phyloP scores from a whole-genome alignment of 768 basidiomycete species.

The Auricularia cornea region DNA sequence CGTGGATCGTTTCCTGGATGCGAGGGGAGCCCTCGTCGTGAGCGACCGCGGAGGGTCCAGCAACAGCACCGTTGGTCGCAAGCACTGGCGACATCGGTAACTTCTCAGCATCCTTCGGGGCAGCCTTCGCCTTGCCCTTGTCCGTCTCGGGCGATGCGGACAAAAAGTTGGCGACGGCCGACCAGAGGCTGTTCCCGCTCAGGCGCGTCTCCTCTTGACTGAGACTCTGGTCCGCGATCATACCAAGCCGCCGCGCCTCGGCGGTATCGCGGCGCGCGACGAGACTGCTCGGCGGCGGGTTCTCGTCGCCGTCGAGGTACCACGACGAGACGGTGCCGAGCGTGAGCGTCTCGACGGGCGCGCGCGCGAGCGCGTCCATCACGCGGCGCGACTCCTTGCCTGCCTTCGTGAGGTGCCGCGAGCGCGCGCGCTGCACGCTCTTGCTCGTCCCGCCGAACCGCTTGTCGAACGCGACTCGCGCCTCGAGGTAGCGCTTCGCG shows the following conservation, averaged over 20 bases:
- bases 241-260: slow-evolving; percentile 66
- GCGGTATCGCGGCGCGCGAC: slow-evolving; percentile 81
- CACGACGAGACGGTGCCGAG: slow-evolving; percentile 75
- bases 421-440: slow-evolving; percentile 58
- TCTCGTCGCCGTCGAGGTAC: slow-evolving; percentile 72
- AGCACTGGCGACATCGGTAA: background rate
- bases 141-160: slow-evolving; percentile 42
- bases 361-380: slow-evolving; percentile 13
- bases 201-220: slow-evolving; percentile 48
- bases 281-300: slow-evolving; percentile 87
- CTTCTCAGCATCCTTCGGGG: background rate
- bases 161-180: slow-evolving; percentile 54
- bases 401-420: slow-evolving; percentile 22
- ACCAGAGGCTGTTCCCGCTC: slow-evolving; percentile 69
- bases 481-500: slow-evolving; percentile 67
- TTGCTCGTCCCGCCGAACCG: slow-evolving; percentile 54
- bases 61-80: background rate
- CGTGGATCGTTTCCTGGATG: background rate
- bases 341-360: slow-evolving; percentile 28
- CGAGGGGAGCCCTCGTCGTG: background rate
- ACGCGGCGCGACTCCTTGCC: slow-evolving; percentile 18
- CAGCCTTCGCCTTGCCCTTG: slow-evolving; percentile 13
- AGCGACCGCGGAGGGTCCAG: background rate
- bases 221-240: slow-evolving; percentile 61
- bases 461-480: slow-evolving; percentile 49